Percentiles rank a stretch among this genome's conserved stretches.
phyloP scores from a whole-genome alignment of 208 protist genomes.

The Trichomonas tenax region DNA sequence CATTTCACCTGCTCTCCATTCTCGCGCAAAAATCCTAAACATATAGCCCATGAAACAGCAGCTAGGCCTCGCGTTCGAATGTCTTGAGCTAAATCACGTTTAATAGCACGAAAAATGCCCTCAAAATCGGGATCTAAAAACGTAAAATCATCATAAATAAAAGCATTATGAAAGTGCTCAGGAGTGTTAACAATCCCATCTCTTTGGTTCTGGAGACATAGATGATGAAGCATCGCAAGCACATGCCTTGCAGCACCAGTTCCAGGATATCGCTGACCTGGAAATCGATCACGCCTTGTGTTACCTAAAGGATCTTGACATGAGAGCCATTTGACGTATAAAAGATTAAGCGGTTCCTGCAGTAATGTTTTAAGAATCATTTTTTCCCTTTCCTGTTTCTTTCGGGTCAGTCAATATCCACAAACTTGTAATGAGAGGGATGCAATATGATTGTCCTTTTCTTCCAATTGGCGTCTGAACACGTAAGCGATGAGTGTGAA shows the following conservation, averaged over 20 bases:
- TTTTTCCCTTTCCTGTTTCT: not conserved
- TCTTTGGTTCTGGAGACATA: not conserved
- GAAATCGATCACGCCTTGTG: not conserved
- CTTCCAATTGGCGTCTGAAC: not conserved
- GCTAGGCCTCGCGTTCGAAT: not conserved
- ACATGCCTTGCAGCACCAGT: not conserved
- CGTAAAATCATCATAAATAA: not conserved
- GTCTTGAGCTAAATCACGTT: not conserved
- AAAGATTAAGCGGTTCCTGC: not conserved
- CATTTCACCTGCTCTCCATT: not conserved
- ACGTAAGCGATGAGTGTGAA: not conserved
- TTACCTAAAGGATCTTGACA: not conserved
- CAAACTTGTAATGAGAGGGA: not conserved
- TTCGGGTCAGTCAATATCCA: not conserved
- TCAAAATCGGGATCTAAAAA: not conserved
- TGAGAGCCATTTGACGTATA: not conserved
- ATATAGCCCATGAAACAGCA: not conserved
- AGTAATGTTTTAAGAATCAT: not conserved
- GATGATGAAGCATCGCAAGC: not conserved
- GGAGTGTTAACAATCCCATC: not conserved
- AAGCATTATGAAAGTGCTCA: slow-evolving; percentile 7
- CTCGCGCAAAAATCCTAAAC: not conserved
- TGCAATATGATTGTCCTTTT: not conserved
- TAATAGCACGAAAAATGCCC: not conserved
- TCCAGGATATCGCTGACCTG: not conserved